These are phyloP conservation scores for Erigeron canadensis DNA, from an alignment of 129 eudicot species.

Conservation along the genomic window DNA sequence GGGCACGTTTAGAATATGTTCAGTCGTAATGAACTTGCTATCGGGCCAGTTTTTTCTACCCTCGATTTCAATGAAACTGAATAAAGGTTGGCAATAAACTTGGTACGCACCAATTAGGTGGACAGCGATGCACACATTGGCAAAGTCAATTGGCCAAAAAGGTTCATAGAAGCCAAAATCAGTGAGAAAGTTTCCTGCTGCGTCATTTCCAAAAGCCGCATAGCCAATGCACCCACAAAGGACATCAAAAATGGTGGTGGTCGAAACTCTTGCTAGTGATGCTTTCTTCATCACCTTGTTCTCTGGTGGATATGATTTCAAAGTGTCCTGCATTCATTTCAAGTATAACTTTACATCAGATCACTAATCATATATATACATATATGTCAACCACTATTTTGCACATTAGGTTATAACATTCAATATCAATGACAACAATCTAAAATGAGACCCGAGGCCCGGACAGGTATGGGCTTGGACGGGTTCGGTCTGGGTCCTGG, in stretches of 20 bases:
- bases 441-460: no score
- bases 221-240: constrained; percentile 66
- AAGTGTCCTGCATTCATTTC: constrained; percentile 47
- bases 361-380: neutral
- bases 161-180: constrained; percentile 84
- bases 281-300: constrained; percentile 78
- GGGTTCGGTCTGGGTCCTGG: no score
- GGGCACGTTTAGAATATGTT: constrained; percentile 44
- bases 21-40: constrained; percentile 48
- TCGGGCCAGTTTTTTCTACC: constrained; percentile 53
- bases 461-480: no score
- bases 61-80: constrained; percentile 44
- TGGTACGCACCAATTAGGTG: constrained; percentile 83
- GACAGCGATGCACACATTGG: constrained; percentile 68
- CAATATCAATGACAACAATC: no score
- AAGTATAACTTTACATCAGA: neutral
- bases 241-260: constrained; percentile 57
- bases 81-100: constrained; percentile 64
- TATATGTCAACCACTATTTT: no score
- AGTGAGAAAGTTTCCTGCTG: constrained; percentile 80
- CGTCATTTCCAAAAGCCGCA: constrained; percentile 73
- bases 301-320: constrained; percentile 70
- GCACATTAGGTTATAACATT: no score
- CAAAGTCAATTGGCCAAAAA: constrained; percentile 69
- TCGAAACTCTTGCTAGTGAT: constrained; percentile 54